These are phyloP conservation scores for Pseudogymnoascus sp. DNA, from an alignment of 2,329 filamentous ascomycete species.

Conservation along the genomic window DNA sequence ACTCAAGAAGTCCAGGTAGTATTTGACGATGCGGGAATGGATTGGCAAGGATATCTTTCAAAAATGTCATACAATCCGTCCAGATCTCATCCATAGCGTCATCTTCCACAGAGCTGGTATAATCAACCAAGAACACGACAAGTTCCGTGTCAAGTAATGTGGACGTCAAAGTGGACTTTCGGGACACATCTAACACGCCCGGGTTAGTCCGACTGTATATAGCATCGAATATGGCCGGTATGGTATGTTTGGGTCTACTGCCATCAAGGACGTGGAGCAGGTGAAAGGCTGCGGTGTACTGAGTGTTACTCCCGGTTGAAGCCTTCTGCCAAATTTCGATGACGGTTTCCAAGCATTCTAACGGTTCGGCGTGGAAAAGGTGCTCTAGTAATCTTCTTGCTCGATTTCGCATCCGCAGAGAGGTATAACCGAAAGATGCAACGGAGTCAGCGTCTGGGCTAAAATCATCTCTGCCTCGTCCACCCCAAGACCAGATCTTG, in stretches of 20 bases:
- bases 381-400: conserved; percentile 85
- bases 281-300: conserved; percentile 65
- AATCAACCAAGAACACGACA: conserved; percentile 83
- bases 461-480: conserved; percentile 52
- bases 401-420: conserved; percentile 81
- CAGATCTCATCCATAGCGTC: conserved; percentile 98
- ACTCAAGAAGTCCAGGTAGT: conserved; percentile 76
- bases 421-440: conserved; percentile 86
- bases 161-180: conserved; percentile 84
- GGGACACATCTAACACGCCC: conserved; percentile 64
- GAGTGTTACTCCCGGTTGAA: conserved; percentile 37
- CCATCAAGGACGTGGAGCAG: conserved; percentile 86
- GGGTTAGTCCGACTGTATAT: conserved; percentile 94
- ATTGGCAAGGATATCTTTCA: conserved; percentile 84
- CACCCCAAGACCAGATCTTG: conserved; percentile 88
- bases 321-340: conserved; percentile 72
- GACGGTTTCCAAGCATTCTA: conserved; percentile 89
- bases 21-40: conserved; percentile 93
- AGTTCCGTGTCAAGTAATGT: conserved; percentile 77
- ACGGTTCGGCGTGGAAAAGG: conserved; percentile 80
- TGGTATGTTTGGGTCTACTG: conserved; percentile 81
- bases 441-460: conserved; percentile 59
- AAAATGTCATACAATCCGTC: conserved; percentile 85
- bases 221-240: conserved; percentile 91
- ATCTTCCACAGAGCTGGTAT: conserved; percentile 83